phyloP scores from a whole-genome alignment of 495 filamentous ascomycete species.

The Hypoxylon perforatum region DNA sequence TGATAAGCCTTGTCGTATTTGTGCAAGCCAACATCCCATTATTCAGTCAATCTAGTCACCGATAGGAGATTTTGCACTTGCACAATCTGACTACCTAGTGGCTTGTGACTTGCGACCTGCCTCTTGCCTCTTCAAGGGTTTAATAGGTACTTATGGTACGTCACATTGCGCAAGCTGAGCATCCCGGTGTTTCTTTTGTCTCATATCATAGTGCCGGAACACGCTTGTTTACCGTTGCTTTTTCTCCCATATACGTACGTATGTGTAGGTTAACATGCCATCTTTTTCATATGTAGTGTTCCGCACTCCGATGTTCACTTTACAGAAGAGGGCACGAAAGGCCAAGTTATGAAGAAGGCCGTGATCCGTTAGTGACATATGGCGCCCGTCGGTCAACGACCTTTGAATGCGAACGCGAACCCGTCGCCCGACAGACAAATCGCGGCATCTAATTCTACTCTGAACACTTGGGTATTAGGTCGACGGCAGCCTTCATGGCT shows the following conservation, averaged over 20 bases:
- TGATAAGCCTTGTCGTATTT: constrained; percentile 19
- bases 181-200: constrained; percentile 1
- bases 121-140: not conserved
- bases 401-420: constrained; percentile 13
- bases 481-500: constrained; percentile 77
- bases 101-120: not conserved
- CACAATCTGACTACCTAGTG: not conserved
- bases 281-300: constrained; percentile 15
- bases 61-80: too few relatives aligned
- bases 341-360: constrained; percentile 18
- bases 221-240: constrained; percentile 3
- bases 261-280: constrained; percentile 22
- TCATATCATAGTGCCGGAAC: constrained; percentile 7
- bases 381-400: constrained; percentile 33
- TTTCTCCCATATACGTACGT: not conserved
- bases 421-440: constrained; percentile 55
- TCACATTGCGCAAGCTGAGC: constrained; percentile 3
- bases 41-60: too few relatives aligned
- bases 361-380: constrained; percentile 24
- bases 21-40: not conserved
- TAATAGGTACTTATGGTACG: constrained; percentile 31
- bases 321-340: constrained; percentile 28
- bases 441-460: constrained; percentile 75
- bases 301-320: constrained; percentile 19
- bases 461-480: constrained; percentile 73